A percentile compares a stretch with the other conserved stretches of the same genome.
phyloP scores from a whole-genome alignment of 768 basidiomycete genomes.

The Boletellus emodensis region DNA sequence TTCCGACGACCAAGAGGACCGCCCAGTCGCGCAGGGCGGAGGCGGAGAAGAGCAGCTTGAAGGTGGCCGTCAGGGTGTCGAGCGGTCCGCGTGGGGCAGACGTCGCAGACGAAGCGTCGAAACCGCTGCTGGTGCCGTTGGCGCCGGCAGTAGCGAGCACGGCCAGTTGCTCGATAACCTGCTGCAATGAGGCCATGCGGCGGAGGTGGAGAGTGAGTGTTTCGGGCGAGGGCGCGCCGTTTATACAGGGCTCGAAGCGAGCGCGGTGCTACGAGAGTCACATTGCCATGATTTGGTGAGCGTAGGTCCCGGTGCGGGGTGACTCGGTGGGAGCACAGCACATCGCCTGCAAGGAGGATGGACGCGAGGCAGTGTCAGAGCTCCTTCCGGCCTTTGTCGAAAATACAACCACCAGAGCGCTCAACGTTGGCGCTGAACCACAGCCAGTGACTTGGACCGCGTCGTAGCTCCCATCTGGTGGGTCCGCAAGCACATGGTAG shows the following conservation, averaged over 20 bases:
- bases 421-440: too few relatives aligned
- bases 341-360: not conserved
- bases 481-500: too few relatives aligned
- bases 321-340: constrained; percentile 15
- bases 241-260: constrained; percentile 13
- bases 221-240: not conserved
- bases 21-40: constrained; percentile 60
- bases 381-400: not conserved
- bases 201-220: not conserved
- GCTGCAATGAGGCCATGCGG: constrained; percentile 25
- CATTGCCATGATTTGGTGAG: too few relatives aligned
- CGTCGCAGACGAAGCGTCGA: constrained; percentile 14
- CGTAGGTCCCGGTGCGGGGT: not conserved
- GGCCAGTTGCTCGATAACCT: constrained; percentile 28
- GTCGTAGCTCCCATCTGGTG: too few relatives aligned
- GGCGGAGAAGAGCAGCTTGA: constrained; percentile 47
- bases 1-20: constrained; percentile 60
- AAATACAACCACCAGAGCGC: too few relatives aligned
- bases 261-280: not conserved
- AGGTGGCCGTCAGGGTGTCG: constrained; percentile 32
- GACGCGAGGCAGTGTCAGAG: not conserved
- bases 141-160: constrained; percentile 18
- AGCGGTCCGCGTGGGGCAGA: constrained; percentile 17
- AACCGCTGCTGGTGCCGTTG: constrained; percentile 2
- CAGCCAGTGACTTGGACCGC: too few relatives aligned